These are phyloP conservation scores for Suillus weaverae DNA, from an alignment of 768 basidiomycete genomes.

Conservation along the genomic window DNA sequence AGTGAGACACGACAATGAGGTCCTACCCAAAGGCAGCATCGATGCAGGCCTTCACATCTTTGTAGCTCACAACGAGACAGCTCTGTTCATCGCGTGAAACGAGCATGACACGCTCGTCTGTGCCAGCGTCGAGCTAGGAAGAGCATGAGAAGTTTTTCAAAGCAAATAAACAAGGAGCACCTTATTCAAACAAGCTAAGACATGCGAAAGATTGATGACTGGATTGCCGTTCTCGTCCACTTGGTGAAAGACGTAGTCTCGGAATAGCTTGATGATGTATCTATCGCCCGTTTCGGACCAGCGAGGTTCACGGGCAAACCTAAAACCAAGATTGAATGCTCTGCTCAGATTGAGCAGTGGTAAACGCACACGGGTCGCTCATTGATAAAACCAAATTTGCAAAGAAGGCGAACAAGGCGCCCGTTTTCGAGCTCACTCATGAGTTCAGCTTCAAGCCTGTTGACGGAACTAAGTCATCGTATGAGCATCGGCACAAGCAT, in stretches of 20 bases:
- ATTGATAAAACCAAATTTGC: conserved; percentile 98
- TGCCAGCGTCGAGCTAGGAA: conserved; percentile 82
- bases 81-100: conserved; percentile 94
- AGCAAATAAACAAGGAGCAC: conserved; percentile 37
- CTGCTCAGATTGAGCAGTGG: neutral
- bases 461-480: conserved; percentile 59
- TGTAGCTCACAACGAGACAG: conserved; percentile 91
- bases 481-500: conserved; percentile 1
- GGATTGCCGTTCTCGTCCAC: conserved; percentile 90
- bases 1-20: neutral
- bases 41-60: conserved; percentile 84
- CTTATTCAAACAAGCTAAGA: conserved; percentile 92
- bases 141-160: neutral
- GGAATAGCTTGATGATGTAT: conserved; percentile 97
- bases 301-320: conserved; percentile 91
- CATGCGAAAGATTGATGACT: conserved; percentile 87
- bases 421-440: conserved; percentile 93
- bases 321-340: conserved; percentile 30
- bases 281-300: conserved; percentile 99
- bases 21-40: conserved; percentile 80
- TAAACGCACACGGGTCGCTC: conserved; percentile 91
- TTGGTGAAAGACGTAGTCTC: conserved; percentile 98
- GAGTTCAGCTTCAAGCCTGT: conserved; percentile 81
- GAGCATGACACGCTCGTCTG: conserved; percentile 94
- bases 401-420: conserved; percentile 81